Evolutionary conservation across 139 green algal species (phyloP).

Genomic region (Parachlorella kessleri): DNA sequence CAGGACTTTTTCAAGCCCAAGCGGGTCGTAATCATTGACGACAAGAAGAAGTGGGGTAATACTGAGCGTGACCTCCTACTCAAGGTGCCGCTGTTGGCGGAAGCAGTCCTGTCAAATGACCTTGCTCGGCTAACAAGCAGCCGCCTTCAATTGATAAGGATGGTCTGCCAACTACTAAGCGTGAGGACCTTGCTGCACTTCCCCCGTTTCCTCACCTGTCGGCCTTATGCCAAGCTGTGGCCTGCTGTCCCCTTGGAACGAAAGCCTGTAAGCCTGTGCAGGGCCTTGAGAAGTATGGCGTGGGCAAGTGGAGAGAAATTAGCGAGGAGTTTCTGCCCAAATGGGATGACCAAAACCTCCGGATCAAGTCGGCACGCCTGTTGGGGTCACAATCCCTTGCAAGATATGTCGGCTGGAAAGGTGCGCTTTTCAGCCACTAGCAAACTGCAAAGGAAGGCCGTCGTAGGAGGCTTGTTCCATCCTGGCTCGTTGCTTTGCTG

Average conservation of each 20-base stretch:
- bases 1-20: conserved; percentile 87
- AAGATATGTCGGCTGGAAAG: conserved; percentile 67
- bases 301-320: conserved; percentile 76
- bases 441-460: conserved; percentile 3
- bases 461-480: neutral
- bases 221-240: too few species aligned
- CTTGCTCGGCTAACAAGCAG: neutral
- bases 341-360: conserved; percentile 52
- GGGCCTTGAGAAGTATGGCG: conserved; percentile 70
- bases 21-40: conserved; percentile 47
- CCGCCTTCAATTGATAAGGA: too few species aligned
- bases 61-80: conserved; percentile 60
- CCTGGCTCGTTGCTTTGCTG: neutral
- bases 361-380: conserved; percentile 68
- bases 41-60: conserved; percentile 68
- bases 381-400: conserved; percentile 77
- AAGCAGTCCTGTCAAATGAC: neutral
- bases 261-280: too few species aligned
- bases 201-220: too few species aligned
- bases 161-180: too few species aligned
- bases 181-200: too few species aligned
- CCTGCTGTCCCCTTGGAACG: too few species aligned
- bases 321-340: conserved; percentile 36
- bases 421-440: too few species aligned
- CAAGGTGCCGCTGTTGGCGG: conserved; percentile 44